Percentiles rank a stretch among this genome's conserved stretches.
Evolutionary conservation across 1,284 basidiomycete species (phyloP).

Genomic region (Entoloma clypeatum): DNA sequence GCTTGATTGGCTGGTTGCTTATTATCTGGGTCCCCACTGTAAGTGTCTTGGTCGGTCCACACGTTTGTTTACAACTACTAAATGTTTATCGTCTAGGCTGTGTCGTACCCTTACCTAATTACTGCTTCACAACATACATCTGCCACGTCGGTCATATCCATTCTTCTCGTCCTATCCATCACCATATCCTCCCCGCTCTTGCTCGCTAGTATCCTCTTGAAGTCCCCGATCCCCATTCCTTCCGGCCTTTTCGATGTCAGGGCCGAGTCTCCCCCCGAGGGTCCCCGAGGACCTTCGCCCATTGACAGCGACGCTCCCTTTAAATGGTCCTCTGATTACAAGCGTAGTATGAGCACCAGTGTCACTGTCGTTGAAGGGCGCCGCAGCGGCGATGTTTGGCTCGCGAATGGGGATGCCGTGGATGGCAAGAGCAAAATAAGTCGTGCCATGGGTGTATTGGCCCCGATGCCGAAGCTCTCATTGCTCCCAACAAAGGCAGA

Average conservation of each 20-base stretch:
- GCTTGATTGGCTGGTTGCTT: conserved; percentile 56
- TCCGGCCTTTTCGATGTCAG: conserved; percentile 57
- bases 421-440: conserved; percentile 57
- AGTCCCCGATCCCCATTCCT: conserved; percentile 61
- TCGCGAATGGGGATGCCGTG: conserved; percentile 61
- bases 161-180: conserved; percentile 57
- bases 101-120: conserved; percentile 59
- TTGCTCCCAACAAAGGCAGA: conserved; percentile 56
- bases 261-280: conserved; percentile 38
- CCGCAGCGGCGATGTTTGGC: conserved; percentile 68
- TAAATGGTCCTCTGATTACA: conserved; percentile 52
- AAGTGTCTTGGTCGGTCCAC: conserved; percentile 27
- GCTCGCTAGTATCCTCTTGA: conserved; percentile 54
- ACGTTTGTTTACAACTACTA: conserved; percentile 3
- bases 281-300: conserved; percentile 41
- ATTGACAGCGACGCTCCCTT: conserved; percentile 34
- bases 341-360: conserved; percentile 57
- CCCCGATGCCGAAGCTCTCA: conserved; percentile 59
- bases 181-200: conserved; percentile 63
- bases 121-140: conserved; percentile 36
- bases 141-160: conserved; percentile 36
- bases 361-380: conserved; percentile 64
- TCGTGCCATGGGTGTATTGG: conserved; percentile 55
- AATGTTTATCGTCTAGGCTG: conserved; percentile 34
- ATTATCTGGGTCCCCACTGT: conserved; percentile 66